Percentiles rank a stretch among this genome's conserved stretches.
These are phyloP conservation scores for Wallacemonas sp. DNA, from an alignment of 208 protist species.

Conservation along the genomic window DNA sequence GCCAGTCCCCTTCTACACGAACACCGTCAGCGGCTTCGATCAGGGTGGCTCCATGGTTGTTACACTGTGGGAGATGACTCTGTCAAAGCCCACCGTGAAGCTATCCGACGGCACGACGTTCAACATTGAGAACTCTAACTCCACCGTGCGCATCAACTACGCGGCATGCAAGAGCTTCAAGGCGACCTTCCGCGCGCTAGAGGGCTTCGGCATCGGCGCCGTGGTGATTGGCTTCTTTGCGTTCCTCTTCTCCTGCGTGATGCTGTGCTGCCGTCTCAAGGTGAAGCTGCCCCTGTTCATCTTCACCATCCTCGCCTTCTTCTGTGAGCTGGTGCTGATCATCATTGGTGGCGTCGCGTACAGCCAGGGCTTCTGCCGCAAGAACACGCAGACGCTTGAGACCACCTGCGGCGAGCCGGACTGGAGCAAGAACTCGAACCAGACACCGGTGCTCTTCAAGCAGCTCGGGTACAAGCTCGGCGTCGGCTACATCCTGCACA, in stretches of 20 bases:
- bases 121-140: slow-evolving; percentile 9
- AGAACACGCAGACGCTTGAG: neutral
- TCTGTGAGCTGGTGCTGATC: slow-evolving; percentile 37
- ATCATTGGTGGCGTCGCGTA: slow-evolving; percentile 31
- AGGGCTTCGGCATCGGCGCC: slow-evolving; percentile 44
- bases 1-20: slow-evolving; percentile 35
- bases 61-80: slow-evolving; percentile 35
- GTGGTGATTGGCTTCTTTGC: slow-evolving; percentile 50
- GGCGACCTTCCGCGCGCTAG: slow-evolving; percentile 34
- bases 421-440: slow-evolving; percentile 21
- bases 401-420: neutral
- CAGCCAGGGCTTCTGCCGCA: slow-evolving; percentile 34
- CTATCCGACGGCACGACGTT: slow-evolving; percentile 17
- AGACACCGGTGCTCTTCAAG: slow-evolving; percentile 44
- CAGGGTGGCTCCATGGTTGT: slow-evolving; percentile 35
- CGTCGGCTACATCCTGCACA: slow-evolving; percentile 40
- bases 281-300: slow-evolving; percentile 54
- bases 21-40: slow-evolving; percentile 19
- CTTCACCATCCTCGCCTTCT: slow-evolving; percentile 36
- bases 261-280: slow-evolving; percentile 47
- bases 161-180: slow-evolving; percentile 39
- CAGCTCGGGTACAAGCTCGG: slow-evolving; percentile 41
- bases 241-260: slow-evolving; percentile 35
- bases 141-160: slow-evolving; percentile 47
- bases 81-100: slow-evolving; percentile 20